A percentile compares a stretch with the other conserved stretches of the same genome.
These are phyloP conservation scores for Stentor roeselii DNA, from an alignment of 73 alveolate species.

Conservation along the genomic window DNA sequence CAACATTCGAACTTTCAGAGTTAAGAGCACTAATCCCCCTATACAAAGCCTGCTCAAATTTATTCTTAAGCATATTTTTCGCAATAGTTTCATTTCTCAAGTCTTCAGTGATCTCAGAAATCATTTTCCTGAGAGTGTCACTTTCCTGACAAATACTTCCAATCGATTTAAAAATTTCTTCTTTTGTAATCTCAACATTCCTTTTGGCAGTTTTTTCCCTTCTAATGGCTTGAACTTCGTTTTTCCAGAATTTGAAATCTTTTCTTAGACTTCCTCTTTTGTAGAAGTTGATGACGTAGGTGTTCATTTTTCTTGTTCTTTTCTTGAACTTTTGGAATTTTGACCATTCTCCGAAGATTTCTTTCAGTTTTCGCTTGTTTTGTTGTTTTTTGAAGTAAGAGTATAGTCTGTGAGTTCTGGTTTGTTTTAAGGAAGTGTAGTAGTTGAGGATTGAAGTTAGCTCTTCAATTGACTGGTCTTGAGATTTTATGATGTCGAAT, in stretches of 20 bases:
- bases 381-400: not conserved
- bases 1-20: not conserved
- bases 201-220: not conserved
- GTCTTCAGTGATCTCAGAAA: slow-evolving; percentile 9
- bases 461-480: not conserved
- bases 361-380: not conserved
- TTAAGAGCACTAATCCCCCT: slow-evolving; percentile 5
- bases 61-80: not conserved
- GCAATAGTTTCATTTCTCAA: slow-evolving; percentile 18
- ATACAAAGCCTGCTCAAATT: not conserved
- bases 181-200: not conserved
- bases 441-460: not conserved
- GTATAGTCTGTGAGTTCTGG: not conserved
- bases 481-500: not conserved
- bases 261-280: not conserved
- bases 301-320: not conserved
- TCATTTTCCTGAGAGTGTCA: slow-evolving; percentile 4
- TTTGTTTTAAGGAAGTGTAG: not conserved
- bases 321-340: not conserved
- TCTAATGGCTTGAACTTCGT: not conserved
- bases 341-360: not conserved
- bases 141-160: not conserved
- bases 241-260: slow-evolving; percentile 6
- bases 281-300: not conserved
- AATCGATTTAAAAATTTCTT: not conserved